Evolutionary conservation across 2,329 filamentous ascomycete species (phyloP), one percentile per base, ranked within the genome.

Genomic region (Aspergillus sp.): DNA sequence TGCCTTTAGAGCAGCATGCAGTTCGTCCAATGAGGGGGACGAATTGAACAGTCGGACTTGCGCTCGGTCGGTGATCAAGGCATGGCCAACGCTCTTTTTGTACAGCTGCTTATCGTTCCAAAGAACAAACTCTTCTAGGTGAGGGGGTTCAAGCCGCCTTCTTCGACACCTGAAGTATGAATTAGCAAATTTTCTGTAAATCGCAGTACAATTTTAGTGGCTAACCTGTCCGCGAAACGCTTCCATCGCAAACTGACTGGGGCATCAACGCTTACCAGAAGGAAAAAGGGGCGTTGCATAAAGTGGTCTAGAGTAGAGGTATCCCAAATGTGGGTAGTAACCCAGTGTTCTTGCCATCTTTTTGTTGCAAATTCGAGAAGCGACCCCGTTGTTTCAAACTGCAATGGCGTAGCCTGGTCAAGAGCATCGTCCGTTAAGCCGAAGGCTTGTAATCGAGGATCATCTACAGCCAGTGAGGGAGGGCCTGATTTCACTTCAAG

Each of bases 251-350:
- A 80, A 50, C 85, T 89, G 46, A 97, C 82, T 2, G 95, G 95
- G 4, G 93, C 93, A 74, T 98, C 93, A 48, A 98, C 87, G 72
- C 91, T 93, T 69, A 99, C 81, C 34, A 98, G 85, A 50, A 99
- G 83, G 80, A 98, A 98, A 79, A 96, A 97, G 1, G 95, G 95
- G 7, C 95, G 85, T 19, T 88, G 83, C 59, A 87, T 79, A 51
- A 97, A 86, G 22, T 86, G 82, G 66, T 97, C 90, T 4, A 96
- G 83, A 7, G 88, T 83, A 3, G 75, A 73, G 65, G 92, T 89
- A 64, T 87, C 86, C 77, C 87, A 85, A 61, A 97, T 87, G 70
- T 95, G 89, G 3, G 89, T 95, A 2, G 88, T 95, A 15, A 98
- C 91, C 84, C 90, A 99, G 55, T 87, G 86, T 57, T 88, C 83